Conservation (phyloP, 2,329 filamentous ascomycete genomes). For the Beauveria sp. region DNA sequence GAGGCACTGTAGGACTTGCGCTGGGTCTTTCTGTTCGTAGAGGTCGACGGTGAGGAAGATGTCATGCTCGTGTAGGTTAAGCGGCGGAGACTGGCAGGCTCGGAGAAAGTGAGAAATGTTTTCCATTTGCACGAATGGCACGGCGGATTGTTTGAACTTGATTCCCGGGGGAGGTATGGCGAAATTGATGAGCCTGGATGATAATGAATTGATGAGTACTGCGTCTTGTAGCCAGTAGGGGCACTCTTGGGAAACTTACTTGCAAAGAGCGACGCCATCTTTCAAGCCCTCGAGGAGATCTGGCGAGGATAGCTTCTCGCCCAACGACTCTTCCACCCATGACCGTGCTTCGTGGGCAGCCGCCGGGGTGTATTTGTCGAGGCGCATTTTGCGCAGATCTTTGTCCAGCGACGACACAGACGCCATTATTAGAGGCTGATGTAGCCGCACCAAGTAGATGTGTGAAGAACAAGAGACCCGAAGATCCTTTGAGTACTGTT, state of each 20-base stretch:
- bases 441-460: not conserved
- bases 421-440: constrained; percentile 56
- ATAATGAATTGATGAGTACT: constrained; percentile 11
- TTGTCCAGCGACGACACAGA: constrained; percentile 91
- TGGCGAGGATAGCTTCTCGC: constrained; percentile 60
- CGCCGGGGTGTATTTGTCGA: constrained; percentile 86
- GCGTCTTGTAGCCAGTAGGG: not conserved
- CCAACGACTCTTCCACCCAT: constrained; percentile 81
- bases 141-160: constrained; percentile 83
- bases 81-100: constrained; percentile 75
- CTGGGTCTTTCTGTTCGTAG: constrained; percentile 90
- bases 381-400: constrained; percentile 86
- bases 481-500: not conserved
- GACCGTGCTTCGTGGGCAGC: constrained; percentile 75
- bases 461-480: not conserved
- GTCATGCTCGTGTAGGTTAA: constrained; percentile 88
- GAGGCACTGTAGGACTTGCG: constrained; percentile 90
- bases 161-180: constrained; percentile 68
- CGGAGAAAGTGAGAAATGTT: constrained; percentile 95
- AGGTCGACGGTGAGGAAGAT: constrained; percentile 95
- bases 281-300: constrained; percentile 83
- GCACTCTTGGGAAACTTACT: constrained; percentile 43
- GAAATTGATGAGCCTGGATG: constrained; percentile 68
- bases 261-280: constrained; percentile 89
- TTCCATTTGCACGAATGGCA: constrained; percentile 99